Evolutionary conservation across 2,329 filamentous ascomycete genomes (phyloP).

Genomic region (Xylariaceae sp.): DNA sequence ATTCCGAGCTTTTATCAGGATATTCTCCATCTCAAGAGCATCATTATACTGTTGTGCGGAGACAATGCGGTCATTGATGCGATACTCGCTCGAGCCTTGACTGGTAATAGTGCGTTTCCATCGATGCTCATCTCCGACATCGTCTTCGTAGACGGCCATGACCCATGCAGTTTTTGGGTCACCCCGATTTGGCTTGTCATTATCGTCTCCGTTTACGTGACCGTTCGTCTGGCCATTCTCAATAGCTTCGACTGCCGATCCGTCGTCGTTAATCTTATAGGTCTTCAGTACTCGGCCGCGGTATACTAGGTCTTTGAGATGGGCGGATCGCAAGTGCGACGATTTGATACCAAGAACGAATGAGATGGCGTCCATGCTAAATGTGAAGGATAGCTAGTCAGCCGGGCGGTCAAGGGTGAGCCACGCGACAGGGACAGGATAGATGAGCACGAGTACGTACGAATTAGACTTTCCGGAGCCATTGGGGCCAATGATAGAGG

Average conservation of each 20-base stretch:
- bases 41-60: conserved; percentile 91
- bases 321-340: conserved; percentile 90
- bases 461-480: conserved; percentile 99
- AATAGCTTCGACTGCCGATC: conserved; percentile 59
- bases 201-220: conserved; percentile 56
- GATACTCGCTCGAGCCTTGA: conserved; percentile 85
- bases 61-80: conserved; percentile 89
- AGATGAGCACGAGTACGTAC: conserved; percentile 46
- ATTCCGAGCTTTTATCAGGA: conserved; percentile 95
- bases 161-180: conserved; percentile 97
- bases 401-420: conserved; percentile 21
- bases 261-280: conserved; percentile 87
- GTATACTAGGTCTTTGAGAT: conserved; percentile 92
- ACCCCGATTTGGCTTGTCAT: conserved; percentile 62
- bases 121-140: conserved; percentile 87
- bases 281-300: conserved; percentile 89
- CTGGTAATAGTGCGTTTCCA: conserved; percentile 96
- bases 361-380: conserved; percentile 96
- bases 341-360: conserved; percentile 99
- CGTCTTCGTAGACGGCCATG: conserved; percentile 98
- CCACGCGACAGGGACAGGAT: background rate
- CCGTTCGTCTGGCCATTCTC: conserved; percentile 60
- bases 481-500: conserved; percentile 98
- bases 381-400: conserved; percentile 17
- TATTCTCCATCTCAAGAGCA: conserved; percentile 86